phyloP scores from a whole-genome alignment of 2,329 filamentous ascomycete species.

The Xylariaceae sp. region DNA sequence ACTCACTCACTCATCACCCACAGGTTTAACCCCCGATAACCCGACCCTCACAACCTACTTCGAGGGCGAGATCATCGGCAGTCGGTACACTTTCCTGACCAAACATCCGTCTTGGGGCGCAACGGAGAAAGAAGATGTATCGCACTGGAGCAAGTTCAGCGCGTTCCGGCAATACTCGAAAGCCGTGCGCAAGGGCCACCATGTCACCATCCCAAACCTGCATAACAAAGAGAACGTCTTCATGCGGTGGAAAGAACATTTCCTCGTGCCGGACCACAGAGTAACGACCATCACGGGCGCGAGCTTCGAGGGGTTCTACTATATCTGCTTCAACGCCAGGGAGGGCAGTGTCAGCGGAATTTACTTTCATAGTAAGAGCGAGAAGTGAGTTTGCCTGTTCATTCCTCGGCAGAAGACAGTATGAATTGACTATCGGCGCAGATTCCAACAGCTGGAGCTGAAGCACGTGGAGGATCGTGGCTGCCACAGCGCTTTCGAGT shows the following conservation, averaged over 20 bases:
- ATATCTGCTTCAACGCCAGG: constrained; percentile 96
- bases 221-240: constrained; percentile 72
- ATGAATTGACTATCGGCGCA: constrained; percentile 35
- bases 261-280: constrained; percentile 90
- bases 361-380: constrained; percentile 97
- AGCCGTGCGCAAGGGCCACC: constrained; percentile 50
- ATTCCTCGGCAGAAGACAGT: not conserved
- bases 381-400: constrained; percentile 73
- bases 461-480: constrained; percentile 83
- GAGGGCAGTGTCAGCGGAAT: constrained; percentile 85
- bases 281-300: constrained; percentile 89
- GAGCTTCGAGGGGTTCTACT: constrained; percentile 98
- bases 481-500: constrained; percentile 84
- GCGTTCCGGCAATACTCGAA: constrained; percentile 76
- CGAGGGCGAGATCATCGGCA: constrained; percentile 95
- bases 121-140: constrained; percentile 84
- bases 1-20: constrained; percentile 2
- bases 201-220: constrained; percentile 36
- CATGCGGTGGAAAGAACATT: constrained; percentile 99
- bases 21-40: constrained; percentile 91
- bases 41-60: constrained; percentile 98
- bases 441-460: constrained; percentile 89
- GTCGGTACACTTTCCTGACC: constrained; percentile 91
- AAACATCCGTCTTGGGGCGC: constrained; percentile 89
- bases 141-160: constrained; percentile 88